phyloP scores from a whole-genome alignment of 106 monocot genomes.

The Dactylorhiza incarnata region DNA sequence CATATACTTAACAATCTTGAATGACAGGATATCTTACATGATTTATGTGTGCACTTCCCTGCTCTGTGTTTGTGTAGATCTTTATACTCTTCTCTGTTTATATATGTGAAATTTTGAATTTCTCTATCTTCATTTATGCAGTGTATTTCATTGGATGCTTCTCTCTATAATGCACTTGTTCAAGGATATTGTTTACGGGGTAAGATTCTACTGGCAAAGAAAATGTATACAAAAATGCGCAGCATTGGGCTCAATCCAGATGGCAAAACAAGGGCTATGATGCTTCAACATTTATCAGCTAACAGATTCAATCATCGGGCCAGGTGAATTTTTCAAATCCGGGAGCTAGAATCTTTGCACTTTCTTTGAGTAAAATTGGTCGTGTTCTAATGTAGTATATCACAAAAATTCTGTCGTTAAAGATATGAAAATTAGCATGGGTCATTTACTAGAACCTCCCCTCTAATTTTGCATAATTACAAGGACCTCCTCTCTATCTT shows the following conservation, averaged over 20 bases:
- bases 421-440: background rate
- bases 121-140: constrained; percentile 24
- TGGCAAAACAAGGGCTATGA: constrained; percentile 82
- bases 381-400: background rate
- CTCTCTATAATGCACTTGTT: constrained; percentile 69
- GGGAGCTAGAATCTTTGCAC: background rate
- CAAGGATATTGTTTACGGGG: constrained; percentile 75
- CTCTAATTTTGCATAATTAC: no score
- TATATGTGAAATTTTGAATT: constrained; percentile 1
- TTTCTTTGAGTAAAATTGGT: background rate
- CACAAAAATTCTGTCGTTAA: background rate
- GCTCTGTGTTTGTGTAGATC: background rate
- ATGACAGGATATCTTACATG: background rate
- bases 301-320: constrained; percentile 8
- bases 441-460: no score
- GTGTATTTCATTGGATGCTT: constrained; percentile 47
- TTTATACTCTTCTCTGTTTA: background rate
- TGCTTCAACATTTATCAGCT: constrained; percentile 56
- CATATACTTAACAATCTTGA: background rate
- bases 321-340: constrained; percentile 6
- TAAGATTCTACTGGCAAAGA: constrained; percentile 45
- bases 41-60: background rate
- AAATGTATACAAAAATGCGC: constrained; percentile 51
- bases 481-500: no score
- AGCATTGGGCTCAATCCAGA: constrained; percentile 58